Base-by-base conservation (phyloP, 768 basidiomycete species). In the Favolaschia claudopus region DNA sequence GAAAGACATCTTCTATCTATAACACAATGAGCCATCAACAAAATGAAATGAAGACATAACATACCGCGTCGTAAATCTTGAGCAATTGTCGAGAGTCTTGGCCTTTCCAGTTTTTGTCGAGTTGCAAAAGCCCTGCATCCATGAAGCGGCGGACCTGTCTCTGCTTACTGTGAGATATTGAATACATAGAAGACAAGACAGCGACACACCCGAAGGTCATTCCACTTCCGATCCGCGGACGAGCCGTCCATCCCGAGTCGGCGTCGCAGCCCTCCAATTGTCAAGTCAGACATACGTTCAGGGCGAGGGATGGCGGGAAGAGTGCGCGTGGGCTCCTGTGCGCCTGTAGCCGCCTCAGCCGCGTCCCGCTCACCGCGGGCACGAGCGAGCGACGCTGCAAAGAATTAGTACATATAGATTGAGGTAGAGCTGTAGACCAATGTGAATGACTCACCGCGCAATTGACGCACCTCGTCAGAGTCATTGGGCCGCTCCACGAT, bases 41-140 rank as follows among this genome's bases (percentile, higher is more conserved):
- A 13, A 19, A 12, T 10, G 27, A 14, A 24, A 28, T 28, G n/a
- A n/a, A n/a, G 51, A 31, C 5, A 17, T 2, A 4, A 38, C 44
- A 14, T n/a, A 56, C 55, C 12, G 45, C 55, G 29, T 48, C 38
- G 15, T 56, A 56, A 1, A 56, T 39, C 38, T 56, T 56, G 5
- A 7, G 17, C 3, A 56, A 46, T 5, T 38, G 45, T 8, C 46
- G 55, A 15, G 17, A 40, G 7, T 56, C 55, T 32, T 56, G 55
- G 17, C 36, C 55, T n/a, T 56, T 56, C 55, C 55, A 56, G 0
- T 39, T 25, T 9, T 32, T 17, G 8, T n/a, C 42, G 29, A 32
- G 15, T 20, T 56, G 29, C 4, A 56, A 46, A 5, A 56, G 5
- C 4, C 55, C 55, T 1, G 55, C 55, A 25, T 48, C 46, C 55